Conservation (phyloP, 2,329 filamentous ascomycete genomes). For the Apiospora marii region DNA sequence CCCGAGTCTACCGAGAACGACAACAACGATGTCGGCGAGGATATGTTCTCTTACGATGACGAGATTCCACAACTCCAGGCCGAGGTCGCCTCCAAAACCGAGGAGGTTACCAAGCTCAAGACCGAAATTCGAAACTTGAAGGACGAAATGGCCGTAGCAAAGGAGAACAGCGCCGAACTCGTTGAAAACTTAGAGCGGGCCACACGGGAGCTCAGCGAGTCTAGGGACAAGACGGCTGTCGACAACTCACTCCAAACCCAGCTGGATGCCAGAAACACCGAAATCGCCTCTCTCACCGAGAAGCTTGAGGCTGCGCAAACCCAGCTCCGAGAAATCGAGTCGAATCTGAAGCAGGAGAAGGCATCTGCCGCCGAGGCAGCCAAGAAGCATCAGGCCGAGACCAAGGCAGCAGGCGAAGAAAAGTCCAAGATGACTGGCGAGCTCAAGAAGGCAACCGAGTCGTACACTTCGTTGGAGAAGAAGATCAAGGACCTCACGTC, state of each 20-base stretch:
- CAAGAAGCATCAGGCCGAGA: conserved; percentile 38
- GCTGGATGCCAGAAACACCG: conserved; percentile 55
- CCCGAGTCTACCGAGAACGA: conserved; percentile 45
- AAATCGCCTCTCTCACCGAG: conserved; percentile 59
- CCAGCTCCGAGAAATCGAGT: conserved; percentile 54
- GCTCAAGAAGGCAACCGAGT: conserved; percentile 48
- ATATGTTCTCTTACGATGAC: conserved; percentile 92
- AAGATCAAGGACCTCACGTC: conserved; percentile 51
- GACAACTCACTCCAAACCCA: conserved; percentile 58
- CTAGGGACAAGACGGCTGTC: conserved; percentile 48
- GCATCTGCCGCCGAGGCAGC: conserved; percentile 32
- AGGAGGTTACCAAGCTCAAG: conserved; percentile 75
- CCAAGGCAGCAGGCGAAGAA: conserved; percentile 37
- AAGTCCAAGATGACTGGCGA: conserved; percentile 40
- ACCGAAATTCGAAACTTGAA: conserved; percentile 73
- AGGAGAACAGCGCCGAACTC: conserved; percentile 74
- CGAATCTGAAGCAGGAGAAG: conserved; percentile 43
- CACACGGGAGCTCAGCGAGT: conserved; percentile 66
- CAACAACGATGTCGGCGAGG: conserved; percentile 58
- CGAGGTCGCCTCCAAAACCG: conserved; percentile 73
- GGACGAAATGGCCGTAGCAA: conserved; percentile 73
- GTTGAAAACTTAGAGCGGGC: conserved; percentile 72
- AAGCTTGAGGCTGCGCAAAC: conserved; percentile 53
- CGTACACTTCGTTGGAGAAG: conserved; percentile 33
- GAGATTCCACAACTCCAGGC: conserved; percentile 84